Evolutionary conservation across 257 asterid genomes (phyloP).

Genomic region (Nicotiana paniculata): DNA sequence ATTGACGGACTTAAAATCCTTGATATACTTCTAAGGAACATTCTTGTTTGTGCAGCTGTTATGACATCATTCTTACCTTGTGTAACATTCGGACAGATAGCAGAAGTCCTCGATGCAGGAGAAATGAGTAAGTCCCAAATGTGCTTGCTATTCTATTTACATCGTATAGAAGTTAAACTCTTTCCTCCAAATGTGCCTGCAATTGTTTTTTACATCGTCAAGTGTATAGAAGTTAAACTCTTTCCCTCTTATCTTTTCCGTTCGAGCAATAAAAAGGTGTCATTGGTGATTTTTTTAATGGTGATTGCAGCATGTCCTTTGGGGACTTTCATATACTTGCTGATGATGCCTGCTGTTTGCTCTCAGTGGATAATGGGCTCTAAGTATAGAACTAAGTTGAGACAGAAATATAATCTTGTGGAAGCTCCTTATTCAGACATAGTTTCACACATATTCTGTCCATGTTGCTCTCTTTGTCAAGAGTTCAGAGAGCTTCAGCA

Average conservation of each 20-base stretch:
- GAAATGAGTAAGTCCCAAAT: slow-evolving; percentile 25
- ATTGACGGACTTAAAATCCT: not conserved
- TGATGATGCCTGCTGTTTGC: slow-evolving; percentile 39
- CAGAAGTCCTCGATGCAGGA: slow-evolving; percentile 43
- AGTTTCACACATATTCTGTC: slow-evolving; percentile 34
- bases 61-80: slow-evolving; percentile 46
- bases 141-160: not conserved
- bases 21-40: not conserved
- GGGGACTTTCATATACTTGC: slow-evolving; percentile 31
- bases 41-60: slow-evolving; percentile 30
- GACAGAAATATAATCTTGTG: slow-evolving; percentile 34
- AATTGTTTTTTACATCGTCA: not conserved
- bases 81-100: slow-evolving; percentile 47
- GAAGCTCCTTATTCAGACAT: slow-evolving; percentile 47
- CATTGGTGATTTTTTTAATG: not conserved
- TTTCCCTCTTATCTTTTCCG: not conserved
- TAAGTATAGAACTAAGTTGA: slow-evolving; percentile 33
- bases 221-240: not conserved
- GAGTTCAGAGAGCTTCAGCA: slow-evolving; percentile 43
- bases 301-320: slow-evolving; percentile 28
- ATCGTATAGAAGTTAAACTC: not conserved
- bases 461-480: slow-evolving; percentile 47
- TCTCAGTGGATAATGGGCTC: slow-evolving; percentile 41
- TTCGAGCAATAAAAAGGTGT: not conserved
- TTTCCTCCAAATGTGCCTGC: not conserved